Evolutionary conservation across 2,329 filamentous ascomycete species (phyloP).

Genomic region (Colletotrichum sp.): DNA sequence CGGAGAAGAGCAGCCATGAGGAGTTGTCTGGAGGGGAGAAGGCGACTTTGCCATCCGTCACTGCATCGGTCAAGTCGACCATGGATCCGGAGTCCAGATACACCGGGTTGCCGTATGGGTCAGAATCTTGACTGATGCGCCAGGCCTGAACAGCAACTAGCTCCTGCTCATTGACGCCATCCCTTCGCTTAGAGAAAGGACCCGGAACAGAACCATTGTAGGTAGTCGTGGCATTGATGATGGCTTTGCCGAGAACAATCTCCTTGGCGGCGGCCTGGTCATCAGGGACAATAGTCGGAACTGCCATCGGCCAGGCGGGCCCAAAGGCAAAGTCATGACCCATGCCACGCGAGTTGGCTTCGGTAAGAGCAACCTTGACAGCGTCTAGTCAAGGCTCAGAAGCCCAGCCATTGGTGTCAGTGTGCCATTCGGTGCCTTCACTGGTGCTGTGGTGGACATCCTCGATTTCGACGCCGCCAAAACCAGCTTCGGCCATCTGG

Average conservation of each 20-base stretch:
- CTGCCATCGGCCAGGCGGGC: not conserved
- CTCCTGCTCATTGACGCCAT: not conserved
- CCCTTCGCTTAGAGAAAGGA: not conserved
- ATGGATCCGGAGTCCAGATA: not conserved
- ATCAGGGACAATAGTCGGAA: not conserved
- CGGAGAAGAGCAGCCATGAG: not conserved
- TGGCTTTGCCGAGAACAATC: not conserved
- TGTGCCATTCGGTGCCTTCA: not conserved
- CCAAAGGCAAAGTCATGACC: not conserved
- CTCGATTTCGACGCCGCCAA: not conserved
- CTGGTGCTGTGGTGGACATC: not conserved
- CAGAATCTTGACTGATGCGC: not conserved
- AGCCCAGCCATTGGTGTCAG: not conserved
- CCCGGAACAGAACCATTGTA: not conserved
- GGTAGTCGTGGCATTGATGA: not conserved
- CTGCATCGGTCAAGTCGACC: not conserved
- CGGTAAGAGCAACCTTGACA: not conserved
- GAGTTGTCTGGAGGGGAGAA: not conserved
- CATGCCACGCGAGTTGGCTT: not conserved
- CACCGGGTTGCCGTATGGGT: not conserved
- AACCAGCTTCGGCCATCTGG: not conserved
- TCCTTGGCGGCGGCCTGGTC: not conserved
- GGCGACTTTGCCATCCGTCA: rapidly evolving
- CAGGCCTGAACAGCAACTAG: not conserved
- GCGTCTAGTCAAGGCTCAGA: not conserved